These are phyloP conservation scores for Lachnellula hyalina DNA, from an alignment of 2,329 filamentous ascomycete species.

Conservation along the genomic window DNA sequence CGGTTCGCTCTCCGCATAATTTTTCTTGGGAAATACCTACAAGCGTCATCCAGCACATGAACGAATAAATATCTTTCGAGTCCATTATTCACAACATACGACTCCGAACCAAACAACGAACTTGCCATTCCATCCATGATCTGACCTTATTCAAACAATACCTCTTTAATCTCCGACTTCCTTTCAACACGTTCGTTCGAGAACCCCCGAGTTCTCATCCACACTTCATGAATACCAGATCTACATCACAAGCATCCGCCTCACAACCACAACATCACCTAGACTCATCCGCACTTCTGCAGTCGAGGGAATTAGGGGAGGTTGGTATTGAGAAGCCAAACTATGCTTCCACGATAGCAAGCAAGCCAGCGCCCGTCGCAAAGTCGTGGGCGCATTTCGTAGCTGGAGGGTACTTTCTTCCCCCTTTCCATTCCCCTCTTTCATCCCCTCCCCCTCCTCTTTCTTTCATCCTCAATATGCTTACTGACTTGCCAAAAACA, in stretches of 20 bases:
- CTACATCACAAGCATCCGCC: slow-evolving; percentile 14
- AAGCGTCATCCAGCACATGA: neutral
- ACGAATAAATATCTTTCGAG: neutral
- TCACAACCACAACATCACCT: slow-evolving; percentile 7
- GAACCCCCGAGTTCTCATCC: slow-evolving; percentile 14
- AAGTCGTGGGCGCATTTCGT: slow-evolving; percentile 92
- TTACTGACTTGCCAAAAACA: slow-evolving; percentile 34
- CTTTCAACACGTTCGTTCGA: slow-evolving; percentile 1
- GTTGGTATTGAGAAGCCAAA: slow-evolving; percentile 39
- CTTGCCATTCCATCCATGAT: neutral
- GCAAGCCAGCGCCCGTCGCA: slow-evolving; percentile 43
- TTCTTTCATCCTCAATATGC: neutral
- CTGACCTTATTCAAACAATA: neutral
- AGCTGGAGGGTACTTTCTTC: slow-evolving; percentile 69
- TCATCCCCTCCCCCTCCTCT: too few species aligned
- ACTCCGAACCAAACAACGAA: neutral
- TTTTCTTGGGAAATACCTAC: neutral
- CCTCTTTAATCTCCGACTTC: neutral
- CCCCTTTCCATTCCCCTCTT: neutral
- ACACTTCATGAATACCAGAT: slow-evolving; percentile 28
- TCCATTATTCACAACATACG: neutral
- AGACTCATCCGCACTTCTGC: slow-evolving; percentile 36
- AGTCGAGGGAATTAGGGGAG: slow-evolving; percentile 59
- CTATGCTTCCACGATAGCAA: slow-evolving; percentile 35
- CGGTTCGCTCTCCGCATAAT: neutral